Evolutionary conservation across 495 filamentous ascomycete species (phyloP), one percentile per base, ranked within the genome.

Genomic region (Evansstolkia leycettana): DNA sequence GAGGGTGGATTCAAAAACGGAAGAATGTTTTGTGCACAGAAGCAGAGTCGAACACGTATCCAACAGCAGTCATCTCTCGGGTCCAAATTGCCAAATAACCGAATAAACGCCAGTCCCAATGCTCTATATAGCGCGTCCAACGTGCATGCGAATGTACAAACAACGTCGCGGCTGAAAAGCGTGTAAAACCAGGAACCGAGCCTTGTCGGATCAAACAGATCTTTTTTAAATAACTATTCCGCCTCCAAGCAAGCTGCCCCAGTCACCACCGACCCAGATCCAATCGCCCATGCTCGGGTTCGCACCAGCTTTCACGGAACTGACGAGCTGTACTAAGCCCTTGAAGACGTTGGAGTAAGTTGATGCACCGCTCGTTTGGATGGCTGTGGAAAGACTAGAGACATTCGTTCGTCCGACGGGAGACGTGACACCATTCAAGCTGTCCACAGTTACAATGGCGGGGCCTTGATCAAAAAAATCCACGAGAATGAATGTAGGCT

Each of bases 401-500:
- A 56, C 38, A 17, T 62, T 50, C 12, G 46, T 52, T 7, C 67
- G 58, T 3, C 68, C 68, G 11, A 59, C 54, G 4, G 62, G 37
- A 27, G 58, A 50, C 25, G 56, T 62, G 29, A 84, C 71, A 17
- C 70, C 70, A 48, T 84, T 86, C 39, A 82, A 35, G 23, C 46
- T 57, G 50, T 85, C 79, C 3, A 80, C 75, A 0, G 73, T 68
- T 1, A 63, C 58, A 31, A 85, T 69, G 11, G 74, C 58, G 0
- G 73, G 63, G 0, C 79, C 82, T 30, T 73, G 56, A 39, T 80
- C 72, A 42, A 73, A 83, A 55, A 83, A 86, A 50, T 88, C 82
- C 3, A 86, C 79, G 14, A 88, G 62, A 31, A 84, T 67, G 39
- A 82, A 84, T 0, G 64, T 65, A 3, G 80, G 80, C 41, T 70